Evolutionary conservation across 1,284 basidiomycete species (phyloP).

Genomic region (Melampsora larici-populina): DNA sequence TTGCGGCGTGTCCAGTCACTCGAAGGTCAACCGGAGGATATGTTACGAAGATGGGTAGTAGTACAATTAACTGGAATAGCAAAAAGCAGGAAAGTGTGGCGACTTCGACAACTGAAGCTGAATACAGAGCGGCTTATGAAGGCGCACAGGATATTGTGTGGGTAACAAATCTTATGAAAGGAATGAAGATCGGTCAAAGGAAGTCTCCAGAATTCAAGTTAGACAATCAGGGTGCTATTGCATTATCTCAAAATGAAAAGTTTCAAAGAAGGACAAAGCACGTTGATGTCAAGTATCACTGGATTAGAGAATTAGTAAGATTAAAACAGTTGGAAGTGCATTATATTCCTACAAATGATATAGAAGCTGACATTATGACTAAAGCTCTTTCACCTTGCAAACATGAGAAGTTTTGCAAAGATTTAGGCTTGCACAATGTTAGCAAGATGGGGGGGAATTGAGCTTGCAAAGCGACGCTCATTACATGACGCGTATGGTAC

Average conservation of each 20-base stretch:
- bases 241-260: slow-evolving; percentile 53
- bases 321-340: slow-evolving; percentile 48
- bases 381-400: slow-evolving; percentile 56
- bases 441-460: no score
- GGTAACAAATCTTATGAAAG: neutral
- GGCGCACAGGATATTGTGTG: neutral
- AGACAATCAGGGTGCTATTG: slow-evolving; percentile 56
- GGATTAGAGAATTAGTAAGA: slow-evolving; percentile 56
- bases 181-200: no score
- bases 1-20: neutral
- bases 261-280: slow-evolving; percentile 56
- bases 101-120: no score
- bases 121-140: neutral
- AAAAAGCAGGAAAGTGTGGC: no score
- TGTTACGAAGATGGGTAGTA: neutral
- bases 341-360: slow-evolving; percentile 52
- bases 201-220: no score
- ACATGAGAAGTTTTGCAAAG: no score
- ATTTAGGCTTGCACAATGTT: no score
- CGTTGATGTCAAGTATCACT: slow-evolving; percentile 57
- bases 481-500: no score
- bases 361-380: slow-evolving; percentile 57
- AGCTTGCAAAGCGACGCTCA: no score
- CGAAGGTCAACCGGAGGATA: neutral
- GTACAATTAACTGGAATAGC: no score